Conservation (phyloP, 2,329 filamentous ascomycete species). For the Claviceps pazoutovae region DNA sequence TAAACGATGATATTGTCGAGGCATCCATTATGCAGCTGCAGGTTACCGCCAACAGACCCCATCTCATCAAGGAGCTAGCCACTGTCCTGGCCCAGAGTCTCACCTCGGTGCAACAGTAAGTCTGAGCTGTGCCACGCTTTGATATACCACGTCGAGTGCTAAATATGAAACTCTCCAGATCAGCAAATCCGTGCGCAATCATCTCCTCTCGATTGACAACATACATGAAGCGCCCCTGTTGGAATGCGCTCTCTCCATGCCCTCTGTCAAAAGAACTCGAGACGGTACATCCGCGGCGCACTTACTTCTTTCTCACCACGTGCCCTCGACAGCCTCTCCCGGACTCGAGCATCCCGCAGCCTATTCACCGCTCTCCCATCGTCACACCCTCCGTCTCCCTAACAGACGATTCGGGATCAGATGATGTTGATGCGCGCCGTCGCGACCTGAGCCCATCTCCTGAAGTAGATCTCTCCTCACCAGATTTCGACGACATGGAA, state of each 20-base stretch:
- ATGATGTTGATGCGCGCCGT: conserved; percentile 58
- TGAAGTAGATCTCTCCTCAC: conserved; percentile 79
- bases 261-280: conserved; percentile 88
- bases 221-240: conserved; percentile 76
- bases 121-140: conserved; percentile 12
- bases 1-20: conserved; percentile 92
- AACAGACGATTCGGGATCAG: conserved; percentile 38
- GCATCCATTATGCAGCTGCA: conserved; percentile 79
- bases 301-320: conserved; percentile 94
- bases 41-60: conserved; percentile 79
- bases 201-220: conserved; percentile 83
- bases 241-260: conserved; percentile 67
- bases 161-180: conserved; percentile 40
- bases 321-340: conserved; percentile 71
- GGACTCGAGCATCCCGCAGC: conserved; percentile 20
- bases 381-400: conserved; percentile 72
- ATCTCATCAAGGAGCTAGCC: conserved; percentile 88
- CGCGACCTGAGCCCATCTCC: conserved; percentile 75
- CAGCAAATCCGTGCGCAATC: conserved; percentile 87
- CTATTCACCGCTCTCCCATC: conserved; percentile 29
- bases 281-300: conserved; percentile 80
- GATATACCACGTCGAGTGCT: no score
- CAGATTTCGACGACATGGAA: conserved; percentile 66
- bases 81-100: conserved; percentile 62
- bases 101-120: conserved; percentile 83